Base-by-base conservation (phyloP, 1,284 basidiomycete genomes). In the Sporisorium iseilematis-ciliati region DNA sequence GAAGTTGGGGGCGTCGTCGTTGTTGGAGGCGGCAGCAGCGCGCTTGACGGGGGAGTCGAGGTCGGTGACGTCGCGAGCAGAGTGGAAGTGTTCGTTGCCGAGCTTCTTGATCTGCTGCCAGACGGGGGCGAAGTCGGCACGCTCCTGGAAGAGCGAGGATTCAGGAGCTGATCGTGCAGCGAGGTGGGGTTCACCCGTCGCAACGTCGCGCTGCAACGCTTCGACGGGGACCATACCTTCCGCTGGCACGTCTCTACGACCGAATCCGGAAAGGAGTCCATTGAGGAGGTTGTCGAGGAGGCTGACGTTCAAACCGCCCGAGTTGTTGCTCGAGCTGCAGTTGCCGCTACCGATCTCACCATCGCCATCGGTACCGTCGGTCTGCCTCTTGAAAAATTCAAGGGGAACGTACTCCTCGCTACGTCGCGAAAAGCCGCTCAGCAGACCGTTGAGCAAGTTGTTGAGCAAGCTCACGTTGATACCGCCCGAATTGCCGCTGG, bases 221-320 rank as follows among this genome's bases (percentile, higher is more conserved):
- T 68, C 59, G 18, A 63, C 55, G 29, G 60, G 41, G 8, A 68
- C 56, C 54, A 48, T 48, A 7, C 56, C 48, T 10, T 52, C 58
- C 10, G 46, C 50, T 23, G 45, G 43, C 29, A 35, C 54, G 40
- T 71, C 73, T 26, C 73, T 50, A 40, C 70, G 68, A 40, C 50
- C 25, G 31, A 71, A 49, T 20, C 73, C 68, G 21, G 59, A 57
- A 14, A 78, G 66, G 11, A 79, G 60, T n/a, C 75, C 75, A 42
- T 76, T 76, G 26, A 79, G 62, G 29, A 79, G 49, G 54, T 77
- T 74, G 75, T 79, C 72, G 29, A 77, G 69, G 18, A 79, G 57
- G 26, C 65, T 68, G 26, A 79, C 40, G 41, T 79, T 79, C 63
- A 79, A 40, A 18, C 76, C 76, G 18, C 73, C 73, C 25, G 60